Conservation (phyloP, 208 protist species). For the Leptomonas seymouri region DNA sequence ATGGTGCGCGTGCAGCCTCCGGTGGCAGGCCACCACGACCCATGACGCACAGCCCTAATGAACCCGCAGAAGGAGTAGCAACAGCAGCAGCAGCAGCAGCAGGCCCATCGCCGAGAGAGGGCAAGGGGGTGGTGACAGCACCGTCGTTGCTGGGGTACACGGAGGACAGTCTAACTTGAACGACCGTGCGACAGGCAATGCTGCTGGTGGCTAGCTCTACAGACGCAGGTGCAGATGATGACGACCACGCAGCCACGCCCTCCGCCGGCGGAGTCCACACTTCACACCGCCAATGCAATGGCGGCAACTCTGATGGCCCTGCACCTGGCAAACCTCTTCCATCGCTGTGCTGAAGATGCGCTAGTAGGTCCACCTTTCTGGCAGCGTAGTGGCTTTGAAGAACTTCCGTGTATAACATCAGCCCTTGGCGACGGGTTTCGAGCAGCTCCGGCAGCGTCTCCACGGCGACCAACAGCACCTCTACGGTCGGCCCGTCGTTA, state of each 20-base stretch:
- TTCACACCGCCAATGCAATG: conserved; percentile 15
- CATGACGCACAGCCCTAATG: background rate
- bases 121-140: background rate
- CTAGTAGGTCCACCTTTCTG: background rate
- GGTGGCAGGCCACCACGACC: background rate
- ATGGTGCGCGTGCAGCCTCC: background rate
- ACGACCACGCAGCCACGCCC: background rate
- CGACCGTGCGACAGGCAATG: background rate
- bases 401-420: conserved; percentile 13
- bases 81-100: background rate
- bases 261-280: conserved; percentile 13
- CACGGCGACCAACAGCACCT: conserved; percentile 20
- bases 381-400: conserved; percentile 1
- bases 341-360: background rate
- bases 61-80: background rate
- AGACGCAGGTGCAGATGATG: too few species aligned
- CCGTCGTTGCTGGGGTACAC: conserved; percentile 3
- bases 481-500: conserved; percentile 5
- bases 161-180: conserved; percentile 1
- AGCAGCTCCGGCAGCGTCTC: conserved; percentile 20
- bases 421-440: conserved; percentile 6
- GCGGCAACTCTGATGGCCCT: background rate
- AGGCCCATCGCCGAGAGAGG: background rate
- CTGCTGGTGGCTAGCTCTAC: background rate
- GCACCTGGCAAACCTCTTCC: background rate